phyloP scores from a whole-genome alignment of 2,329 filamentous ascomycete species.

The Paraphoma chrysanthemicola region DNA sequence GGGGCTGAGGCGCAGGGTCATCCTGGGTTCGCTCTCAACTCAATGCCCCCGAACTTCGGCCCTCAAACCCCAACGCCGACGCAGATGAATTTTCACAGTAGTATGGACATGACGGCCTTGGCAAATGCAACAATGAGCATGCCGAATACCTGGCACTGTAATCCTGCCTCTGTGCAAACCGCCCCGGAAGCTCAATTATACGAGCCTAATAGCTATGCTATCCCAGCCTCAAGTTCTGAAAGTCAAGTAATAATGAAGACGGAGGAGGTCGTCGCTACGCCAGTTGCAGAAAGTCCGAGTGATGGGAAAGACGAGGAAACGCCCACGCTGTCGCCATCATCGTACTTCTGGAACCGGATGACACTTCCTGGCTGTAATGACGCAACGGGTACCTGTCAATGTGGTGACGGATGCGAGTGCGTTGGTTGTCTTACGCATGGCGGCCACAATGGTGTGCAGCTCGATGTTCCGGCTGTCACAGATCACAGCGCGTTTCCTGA shows the following conservation, averaged over 20 bases:
- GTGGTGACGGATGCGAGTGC: constrained; percentile 60
- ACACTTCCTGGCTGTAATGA: constrained; percentile 54
- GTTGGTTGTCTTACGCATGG: constrained; percentile 61
- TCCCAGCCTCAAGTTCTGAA: constrained; percentile 14
- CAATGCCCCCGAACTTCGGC: constrained; percentile 21
- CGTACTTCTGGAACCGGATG: constrained; percentile 47
- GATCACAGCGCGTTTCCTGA: constrained; percentile 23
- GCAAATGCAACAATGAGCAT: constrained; percentile 18
- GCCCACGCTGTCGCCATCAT: constrained; percentile 45
- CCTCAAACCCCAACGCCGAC: constrained; percentile 17
- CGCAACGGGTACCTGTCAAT: constrained; percentile 59
- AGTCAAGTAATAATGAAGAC: constrained; percentile 16
- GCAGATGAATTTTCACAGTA: constrained; percentile 30
- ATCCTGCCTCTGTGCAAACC: constrained; percentile 18
- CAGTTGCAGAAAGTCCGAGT: constrained; percentile 35
- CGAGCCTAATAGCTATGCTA: constrained; percentile 11
- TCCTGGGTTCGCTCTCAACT: constrained; percentile 19
- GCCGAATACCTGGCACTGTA: constrained; percentile 33
- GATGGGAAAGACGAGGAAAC: constrained; percentile 42
- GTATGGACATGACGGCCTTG: constrained; percentile 26
- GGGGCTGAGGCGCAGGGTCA: constrained; percentile 27
- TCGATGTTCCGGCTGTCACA: constrained; percentile 29
- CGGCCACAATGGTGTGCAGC: constrained; percentile 55
- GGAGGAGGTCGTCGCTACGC: constrained; percentile 17
- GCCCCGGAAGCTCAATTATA: constrained; percentile 21